Conservation (phyloP, 768 basidiomycete genomes). For the Boletus fagicola region DNA sequence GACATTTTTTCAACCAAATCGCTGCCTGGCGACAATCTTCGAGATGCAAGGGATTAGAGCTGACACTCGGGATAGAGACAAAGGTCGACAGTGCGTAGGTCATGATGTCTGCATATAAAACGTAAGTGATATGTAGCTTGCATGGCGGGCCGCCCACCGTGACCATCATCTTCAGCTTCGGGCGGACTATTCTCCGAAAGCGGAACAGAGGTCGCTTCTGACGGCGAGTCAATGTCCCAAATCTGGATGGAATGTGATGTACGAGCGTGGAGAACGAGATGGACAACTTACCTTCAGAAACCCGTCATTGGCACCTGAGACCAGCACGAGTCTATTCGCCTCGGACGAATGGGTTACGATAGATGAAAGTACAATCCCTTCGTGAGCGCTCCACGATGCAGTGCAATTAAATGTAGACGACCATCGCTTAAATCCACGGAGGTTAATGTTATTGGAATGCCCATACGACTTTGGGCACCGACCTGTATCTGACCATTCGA, state of each 20-base stretch:
- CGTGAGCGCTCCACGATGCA: slow-evolving; percentile 79
- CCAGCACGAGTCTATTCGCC: slow-evolving; percentile 35
- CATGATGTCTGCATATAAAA: slow-evolving; percentile 54
- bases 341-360: slow-evolving; percentile 45
- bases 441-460: not conserved
- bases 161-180: slow-evolving; percentile 18
- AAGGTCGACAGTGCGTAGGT: slow-evolving; percentile 81
- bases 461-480: not conserved
- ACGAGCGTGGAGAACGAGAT: not conserved
- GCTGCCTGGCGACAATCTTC: slow-evolving; percentile 95
- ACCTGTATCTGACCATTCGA: slow-evolving; percentile 74
- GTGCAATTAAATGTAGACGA: slow-evolving; percentile 83
- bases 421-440: slow-evolving; percentile 53
- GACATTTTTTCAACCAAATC: slow-evolving; percentile 86
- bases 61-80: slow-evolving; percentile 84
- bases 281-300: slow-evolving; percentile 65
- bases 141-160: slow-evolving; percentile 15
- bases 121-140: slow-evolving; percentile 2
- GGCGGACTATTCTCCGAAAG: slow-evolving; percentile 1
- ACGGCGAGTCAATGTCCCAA: slow-evolving; percentile 49
- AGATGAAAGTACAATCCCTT: slow-evolving; percentile 81
- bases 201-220: not conserved
- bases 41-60: slow-evolving; percentile 58
- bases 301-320: slow-evolving; percentile 86
- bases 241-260: slow-evolving; percentile 35